Base-by-base conservation (phyloP, 78 protist genomes). In the Blattamonas nauphoetae region DNA sequence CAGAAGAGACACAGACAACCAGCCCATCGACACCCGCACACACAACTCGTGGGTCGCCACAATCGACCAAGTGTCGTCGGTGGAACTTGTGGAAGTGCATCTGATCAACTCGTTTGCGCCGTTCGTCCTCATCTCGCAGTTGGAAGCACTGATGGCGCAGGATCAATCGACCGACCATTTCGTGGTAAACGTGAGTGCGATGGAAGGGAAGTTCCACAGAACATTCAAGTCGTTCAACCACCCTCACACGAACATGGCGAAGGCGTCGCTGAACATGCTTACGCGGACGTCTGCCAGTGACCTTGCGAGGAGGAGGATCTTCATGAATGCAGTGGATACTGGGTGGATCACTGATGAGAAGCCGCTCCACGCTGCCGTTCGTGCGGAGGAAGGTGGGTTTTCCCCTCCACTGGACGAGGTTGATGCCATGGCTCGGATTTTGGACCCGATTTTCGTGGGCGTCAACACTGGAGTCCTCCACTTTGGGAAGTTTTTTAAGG, bases 241-340 rank as follows among this genome's bases (percentile, higher is more conserved):
- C 89, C 95, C 97, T 77, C 99, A 97, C 94, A 97, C 97, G 45
- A 97, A 97, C 93, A 96, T 96, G 98, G 96, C 96, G 71, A 95
- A 95, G 90, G 94, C 92, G 11, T 92, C 96, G 36, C 95, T 96
- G 82, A 97, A 97, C 91, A 96, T 97, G 98, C 84, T 91, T 89
- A 46, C 64, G 35, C 64, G 84, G 44, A 80, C 84, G 41, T 1
- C 44, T 32, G 33, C 84, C 38, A 45, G 2, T 6, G 84, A 80
- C 84, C 38, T 0, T 35, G 85, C 45, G 46, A 41, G 41, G 36
- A 6, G 11, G 21, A 3, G 78, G 84, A 91, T 96, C 86, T 94
- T 45, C 88, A 91, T 96, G 96, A 96, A 64, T 78, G 33, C 93
- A 32, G 97, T 94, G 45, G 94, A 92, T 87, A 90, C 95, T 0